phyloP scores from a whole-genome alignment of 2,329 filamentous ascomycete species.

The Hymenoscyphus repandus region DNA sequence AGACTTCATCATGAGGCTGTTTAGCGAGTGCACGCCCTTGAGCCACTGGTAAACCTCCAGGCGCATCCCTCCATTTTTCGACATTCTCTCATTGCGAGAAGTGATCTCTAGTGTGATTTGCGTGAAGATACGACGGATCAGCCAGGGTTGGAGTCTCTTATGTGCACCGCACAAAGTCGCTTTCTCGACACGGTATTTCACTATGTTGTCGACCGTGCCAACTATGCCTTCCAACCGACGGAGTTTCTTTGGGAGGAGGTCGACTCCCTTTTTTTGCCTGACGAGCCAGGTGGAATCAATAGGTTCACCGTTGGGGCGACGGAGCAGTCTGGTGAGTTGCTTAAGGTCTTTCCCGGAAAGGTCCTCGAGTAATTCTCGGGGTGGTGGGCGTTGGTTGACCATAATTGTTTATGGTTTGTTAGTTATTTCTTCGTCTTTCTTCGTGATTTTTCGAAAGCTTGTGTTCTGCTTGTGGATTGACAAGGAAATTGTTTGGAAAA shows the following conservation, averaged over 20 bases:
- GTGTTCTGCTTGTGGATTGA: no score
- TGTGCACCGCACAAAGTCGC: constrained; percentile 39
- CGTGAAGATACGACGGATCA: constrained; percentile 41
- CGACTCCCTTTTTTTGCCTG: constrained; percentile 10
- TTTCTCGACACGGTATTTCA: background rate
- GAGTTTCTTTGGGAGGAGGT: constrained; percentile 14
- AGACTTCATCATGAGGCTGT: constrained; percentile 31
- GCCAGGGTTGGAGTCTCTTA: constrained; percentile 35
- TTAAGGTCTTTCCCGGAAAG: background rate
- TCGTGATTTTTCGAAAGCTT: no score
- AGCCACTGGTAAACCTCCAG: constrained; percentile 7
- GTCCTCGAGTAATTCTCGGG: background rate
- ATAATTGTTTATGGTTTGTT: constrained; percentile 7
- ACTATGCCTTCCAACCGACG: constrained; percentile 1
- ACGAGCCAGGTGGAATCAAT: constrained; percentile 10
- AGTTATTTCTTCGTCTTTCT: no score
- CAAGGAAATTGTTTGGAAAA: no score
- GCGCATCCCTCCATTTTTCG: constrained; percentile 14
- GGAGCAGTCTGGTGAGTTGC: constrained; percentile 12
- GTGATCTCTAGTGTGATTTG: constrained; percentile 40
- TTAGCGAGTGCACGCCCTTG: constrained; percentile 13
- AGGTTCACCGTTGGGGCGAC: background rate
- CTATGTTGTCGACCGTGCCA: background rate
- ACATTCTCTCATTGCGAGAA: constrained; percentile 27
- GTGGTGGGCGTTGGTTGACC: background rate